These are phyloP conservation scores for Micromonas pusilla DNA, from an alignment of 139 green algal genomes.

Conservation along the genomic window DNA sequence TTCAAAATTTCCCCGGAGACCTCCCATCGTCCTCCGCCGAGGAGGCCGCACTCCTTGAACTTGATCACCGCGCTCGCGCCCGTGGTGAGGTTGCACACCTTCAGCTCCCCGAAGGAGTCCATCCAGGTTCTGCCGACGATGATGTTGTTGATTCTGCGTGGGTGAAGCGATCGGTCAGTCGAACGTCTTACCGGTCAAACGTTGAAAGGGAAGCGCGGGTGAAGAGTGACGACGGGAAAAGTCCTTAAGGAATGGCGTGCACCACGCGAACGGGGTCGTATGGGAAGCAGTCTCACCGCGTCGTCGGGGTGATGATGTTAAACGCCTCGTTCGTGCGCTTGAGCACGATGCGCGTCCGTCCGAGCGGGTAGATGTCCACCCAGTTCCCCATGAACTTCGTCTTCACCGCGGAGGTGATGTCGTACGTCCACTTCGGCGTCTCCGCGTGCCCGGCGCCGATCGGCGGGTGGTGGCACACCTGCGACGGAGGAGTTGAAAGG, in stretches of 20 bases:
- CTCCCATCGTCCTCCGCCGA: constrained; percentile 15
- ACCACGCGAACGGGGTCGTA: too few relatives aligned
- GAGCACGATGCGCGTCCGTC: constrained; percentile 79
- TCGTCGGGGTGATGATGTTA: constrained; percentile 71
- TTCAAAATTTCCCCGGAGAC: neutral
- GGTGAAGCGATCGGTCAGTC: too few relatives aligned
- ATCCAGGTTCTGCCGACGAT: constrained; percentile 89
- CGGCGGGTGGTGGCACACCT: constrained; percentile 86
- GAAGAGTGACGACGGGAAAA: too few relatives aligned
- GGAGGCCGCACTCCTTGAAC: constrained; percentile 49
- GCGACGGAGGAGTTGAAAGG: too few relatives aligned
- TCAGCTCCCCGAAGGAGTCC: constrained; percentile 77
- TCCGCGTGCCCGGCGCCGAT: constrained; percentile 82
- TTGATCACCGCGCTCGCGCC: constrained; percentile 65
- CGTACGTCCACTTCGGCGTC: constrained; percentile 77
- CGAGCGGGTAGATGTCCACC: constrained; percentile 69
- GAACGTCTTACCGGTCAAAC: too few relatives aligned
- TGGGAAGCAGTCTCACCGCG: too few relatives aligned
- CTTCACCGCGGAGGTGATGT: constrained; percentile 85
- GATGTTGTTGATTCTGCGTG: constrained; percentile 85
- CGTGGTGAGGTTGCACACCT: constrained; percentile 66
- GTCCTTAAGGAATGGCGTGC: too few relatives aligned
- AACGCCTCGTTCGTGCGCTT: constrained; percentile 67
- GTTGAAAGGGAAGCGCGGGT: too few relatives aligned
- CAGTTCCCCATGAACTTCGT: constrained; percentile 97